Evolutionary conservation across 169 alveolate genomes (phyloP).

Genomic region (Eimeria necatrix): DNA sequence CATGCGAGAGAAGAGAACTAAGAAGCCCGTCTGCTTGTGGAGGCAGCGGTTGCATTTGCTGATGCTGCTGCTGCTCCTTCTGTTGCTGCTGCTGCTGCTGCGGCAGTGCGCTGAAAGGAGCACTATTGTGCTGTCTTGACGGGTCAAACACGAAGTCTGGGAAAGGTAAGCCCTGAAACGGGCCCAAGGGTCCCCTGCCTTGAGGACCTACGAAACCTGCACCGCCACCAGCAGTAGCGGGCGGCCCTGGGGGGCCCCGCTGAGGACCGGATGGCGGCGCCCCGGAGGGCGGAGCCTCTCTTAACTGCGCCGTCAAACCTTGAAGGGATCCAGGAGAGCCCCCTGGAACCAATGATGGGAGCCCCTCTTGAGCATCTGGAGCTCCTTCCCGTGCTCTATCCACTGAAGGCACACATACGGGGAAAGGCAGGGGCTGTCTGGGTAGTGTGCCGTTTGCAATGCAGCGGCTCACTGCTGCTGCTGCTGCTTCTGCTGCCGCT

Average conservation of each 20-base stretch:
- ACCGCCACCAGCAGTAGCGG: neutral
- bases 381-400: neutral
- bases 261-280: neutral
- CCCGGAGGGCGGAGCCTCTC: neutral
- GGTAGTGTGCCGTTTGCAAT: slow-evolving; percentile 41
- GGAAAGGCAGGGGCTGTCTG: slow-evolving; percentile 6
- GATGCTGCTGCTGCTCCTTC: slow-evolving; percentile 16
- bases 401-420: neutral
- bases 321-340: neutral
- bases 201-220: neutral
- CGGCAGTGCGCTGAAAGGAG: neutral
- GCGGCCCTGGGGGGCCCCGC: slow-evolving; percentile 12
- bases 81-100: slow-evolving; percentile 54
- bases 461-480: slow-evolving; percentile 75
- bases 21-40: neutral
- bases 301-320: neutral
- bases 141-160: neutral
- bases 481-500: slow-evolving; percentile 77
- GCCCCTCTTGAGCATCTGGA: slow-evolving; percentile 23
- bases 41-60: neutral
- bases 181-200: neutral
- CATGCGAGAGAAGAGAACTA: neutral
- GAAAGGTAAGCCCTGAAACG: neutral
- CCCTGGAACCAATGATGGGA: neutral
- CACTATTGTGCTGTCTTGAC: neutral